Percentiles rank a stretch among this genome's conserved stretches.
phyloP scores from a whole-genome alignment of 306 rosid species.

The Citrullus colocynthis region DNA sequence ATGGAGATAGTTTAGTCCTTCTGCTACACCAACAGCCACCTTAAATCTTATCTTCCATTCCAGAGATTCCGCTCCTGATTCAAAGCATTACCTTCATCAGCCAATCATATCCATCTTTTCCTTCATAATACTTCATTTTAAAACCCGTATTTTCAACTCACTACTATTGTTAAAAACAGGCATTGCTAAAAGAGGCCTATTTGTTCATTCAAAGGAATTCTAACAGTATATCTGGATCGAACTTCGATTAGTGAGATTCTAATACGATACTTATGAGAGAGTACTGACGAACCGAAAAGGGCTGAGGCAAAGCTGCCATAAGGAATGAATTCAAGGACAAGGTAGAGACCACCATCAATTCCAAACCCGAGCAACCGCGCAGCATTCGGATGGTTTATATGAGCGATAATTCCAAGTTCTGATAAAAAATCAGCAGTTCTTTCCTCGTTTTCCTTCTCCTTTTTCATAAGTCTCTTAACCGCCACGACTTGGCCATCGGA shows the following conservation, averaged over 20 bases:
- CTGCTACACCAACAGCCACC: conserved; percentile 74
- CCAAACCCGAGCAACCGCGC: conserved; percentile 76
- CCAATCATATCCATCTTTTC: not conserved
- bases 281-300: conserved; percentile 44
- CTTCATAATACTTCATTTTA: not conserved
- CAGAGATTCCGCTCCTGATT: conserved; percentile 42
- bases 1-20: conserved; percentile 76
- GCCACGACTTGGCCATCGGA: conserved; percentile 63
- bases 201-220: not conserved
- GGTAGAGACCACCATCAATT: conserved; percentile 56
- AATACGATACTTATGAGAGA: not conserved
- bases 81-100: not conserved
- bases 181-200: not conserved
- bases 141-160: not conserved
- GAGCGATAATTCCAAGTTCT: conserved; percentile 91
- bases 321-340: conserved; percentile 66
- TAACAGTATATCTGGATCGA: not conserved
- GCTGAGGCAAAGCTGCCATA: conserved; percentile 73
- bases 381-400: conserved; percentile 68
- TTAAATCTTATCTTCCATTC: conserved; percentile 70
- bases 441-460: conserved; percentile 48
- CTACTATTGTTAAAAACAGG: not conserved
- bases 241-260: not conserved
- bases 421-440: conserved; percentile 66
- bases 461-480: conserved; percentile 62